Conservation (phyloP, 2,329 filamentous ascomycete genomes). For the Talaromyces sp. region DNA sequence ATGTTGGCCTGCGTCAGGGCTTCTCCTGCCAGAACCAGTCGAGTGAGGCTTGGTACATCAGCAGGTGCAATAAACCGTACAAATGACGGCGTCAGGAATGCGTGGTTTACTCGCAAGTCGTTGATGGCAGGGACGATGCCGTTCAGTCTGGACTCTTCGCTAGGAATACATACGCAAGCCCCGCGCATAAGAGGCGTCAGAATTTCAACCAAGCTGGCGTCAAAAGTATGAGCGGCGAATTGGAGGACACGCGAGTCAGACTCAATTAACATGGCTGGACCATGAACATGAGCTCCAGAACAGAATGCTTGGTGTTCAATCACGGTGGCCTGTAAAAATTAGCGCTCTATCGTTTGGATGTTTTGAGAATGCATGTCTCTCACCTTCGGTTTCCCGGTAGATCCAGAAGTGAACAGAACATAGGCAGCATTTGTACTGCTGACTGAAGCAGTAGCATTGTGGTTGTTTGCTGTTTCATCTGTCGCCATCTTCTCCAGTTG, state of each 20-base stretch:
- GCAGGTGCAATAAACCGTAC: conserved; percentile 41
- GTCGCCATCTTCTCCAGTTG: not conserved
- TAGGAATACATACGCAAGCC: conserved; percentile 56
- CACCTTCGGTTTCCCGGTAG: conserved; percentile 49
- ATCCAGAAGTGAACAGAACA: conserved; percentile 56
- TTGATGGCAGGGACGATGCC: conserved; percentile 37
- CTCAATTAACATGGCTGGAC: conserved; percentile 47
- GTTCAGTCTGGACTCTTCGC: conserved; percentile 39
- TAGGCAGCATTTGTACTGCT: conserved; percentile 47
- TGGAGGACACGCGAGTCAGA: conserved; percentile 55
- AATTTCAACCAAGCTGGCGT: conserved; percentile 51
- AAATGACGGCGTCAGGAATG: conserved; percentile 58
- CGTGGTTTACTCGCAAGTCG: conserved; percentile 49
- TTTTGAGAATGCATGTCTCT: conserved; percentile 49
- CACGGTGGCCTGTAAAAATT: conserved; percentile 48
- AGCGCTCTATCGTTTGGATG: conserved; percentile 58
- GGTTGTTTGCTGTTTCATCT: not conserved
- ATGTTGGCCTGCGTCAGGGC: conserved; percentile 36
- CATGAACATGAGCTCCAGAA: conserved; percentile 50
- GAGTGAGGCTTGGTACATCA: conserved; percentile 32
- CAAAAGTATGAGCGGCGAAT: conserved; percentile 52
- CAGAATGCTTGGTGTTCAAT: conserved; percentile 58
- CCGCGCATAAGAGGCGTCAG: conserved; percentile 53
- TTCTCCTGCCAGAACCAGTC: conserved; percentile 39
- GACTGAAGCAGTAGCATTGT: not conserved